A percentile compares a stretch with the other conserved stretches of the same genome.
Evolutionary conservation across 1,284 basidiomycete genomes (phyloP).

Genomic region (Coniferiporia weirii): DNA sequence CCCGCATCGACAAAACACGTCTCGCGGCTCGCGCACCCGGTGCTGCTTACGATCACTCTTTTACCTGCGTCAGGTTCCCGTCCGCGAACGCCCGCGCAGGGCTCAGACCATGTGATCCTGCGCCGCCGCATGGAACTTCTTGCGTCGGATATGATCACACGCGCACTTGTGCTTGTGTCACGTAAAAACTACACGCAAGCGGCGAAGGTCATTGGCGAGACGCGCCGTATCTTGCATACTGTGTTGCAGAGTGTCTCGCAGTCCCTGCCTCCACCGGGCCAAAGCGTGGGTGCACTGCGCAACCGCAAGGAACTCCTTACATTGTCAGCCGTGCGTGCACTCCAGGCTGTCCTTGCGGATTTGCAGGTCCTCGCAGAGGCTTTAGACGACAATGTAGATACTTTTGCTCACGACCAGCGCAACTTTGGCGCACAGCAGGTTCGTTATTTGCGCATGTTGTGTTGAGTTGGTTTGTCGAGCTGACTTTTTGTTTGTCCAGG

Average conservation of each 20-base stretch:
- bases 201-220: constrained; percentile 82
- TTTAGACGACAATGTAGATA: constrained; percentile 81
- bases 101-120: constrained; percentile 79
- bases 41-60: constrained; percentile 84
- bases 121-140: constrained; percentile 92
- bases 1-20: constrained; percentile 77
- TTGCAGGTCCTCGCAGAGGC: constrained; percentile 81
- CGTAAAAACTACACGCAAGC: constrained; percentile 84
- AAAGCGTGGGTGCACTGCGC: constrained; percentile 42
- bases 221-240: constrained; percentile 79
- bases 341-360: constrained; percentile 80
- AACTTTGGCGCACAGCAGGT: constrained; percentile 94
- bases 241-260: constrained; percentile 78
- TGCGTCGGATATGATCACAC: constrained; percentile 91
- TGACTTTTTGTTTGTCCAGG: constrained; percentile 40
- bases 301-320: constrained; percentile 74
- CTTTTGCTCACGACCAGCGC: constrained; percentile 85
- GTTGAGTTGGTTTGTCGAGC: constrained; percentile 16
- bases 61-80: constrained; percentile 48
- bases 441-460: constrained; percentile 1
- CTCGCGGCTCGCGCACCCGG: constrained; percentile 80
- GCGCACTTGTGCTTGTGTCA: constrained; percentile 83
- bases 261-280: constrained; percentile 51
- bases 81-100: constrained; percentile 41
- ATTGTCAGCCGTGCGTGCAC: constrained; percentile 64